Evolutionary conservation across 345 rosid genomes (phyloP), one percentile per base, ranked within the genome.

Genomic region (Mercurialis annua): DNA sequence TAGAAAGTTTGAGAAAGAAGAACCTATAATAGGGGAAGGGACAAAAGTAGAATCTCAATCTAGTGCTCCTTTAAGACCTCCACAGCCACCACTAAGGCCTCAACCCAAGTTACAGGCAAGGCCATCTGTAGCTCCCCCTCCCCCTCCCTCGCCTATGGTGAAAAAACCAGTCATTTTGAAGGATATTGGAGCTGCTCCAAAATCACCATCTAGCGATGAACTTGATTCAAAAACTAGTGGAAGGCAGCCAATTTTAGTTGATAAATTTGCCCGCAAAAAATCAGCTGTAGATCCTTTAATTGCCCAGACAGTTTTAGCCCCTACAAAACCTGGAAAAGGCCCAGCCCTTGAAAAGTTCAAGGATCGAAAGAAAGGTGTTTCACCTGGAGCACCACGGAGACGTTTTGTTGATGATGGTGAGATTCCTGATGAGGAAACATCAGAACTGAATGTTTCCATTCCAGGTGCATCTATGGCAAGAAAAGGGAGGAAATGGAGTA

Each of bases 401-500:
- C 86, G 92, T 72, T 69, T 81, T 20, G 74, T 79, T 67, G 49
- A 76, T 43, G 73, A 84, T 57, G 80, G 82, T 53, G 88, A 71
- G 63, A 77, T 83, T 78, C 78, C 75, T 6, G 98, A 92, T 73
- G 98, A 92, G 62, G 98, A 89, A 66, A 54, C 92, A 17, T 85
- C 89, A 43, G 85, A 85, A 30, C 69, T 86, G 50, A 85, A 81
- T 63, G 79, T 83, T 52, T 68, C 86, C 31, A 82, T 86, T 73
- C 87, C 87, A 57, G 88, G 93, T 69, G 80, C 87, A 40, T 65
- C 75, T 31, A 63, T 38, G 3, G 86, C 82, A 16, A 86, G 92
- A 72, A 94, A 86, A 82, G 97, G 98, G 77, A 85, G 99, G 82
- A 94, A 90, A 80, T 91, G 97, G 99, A 94, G 81, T 81, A 94